phyloP scores from a whole-genome alignment of 257 asterid genomes.

The Jacaranda copaia region DNA sequence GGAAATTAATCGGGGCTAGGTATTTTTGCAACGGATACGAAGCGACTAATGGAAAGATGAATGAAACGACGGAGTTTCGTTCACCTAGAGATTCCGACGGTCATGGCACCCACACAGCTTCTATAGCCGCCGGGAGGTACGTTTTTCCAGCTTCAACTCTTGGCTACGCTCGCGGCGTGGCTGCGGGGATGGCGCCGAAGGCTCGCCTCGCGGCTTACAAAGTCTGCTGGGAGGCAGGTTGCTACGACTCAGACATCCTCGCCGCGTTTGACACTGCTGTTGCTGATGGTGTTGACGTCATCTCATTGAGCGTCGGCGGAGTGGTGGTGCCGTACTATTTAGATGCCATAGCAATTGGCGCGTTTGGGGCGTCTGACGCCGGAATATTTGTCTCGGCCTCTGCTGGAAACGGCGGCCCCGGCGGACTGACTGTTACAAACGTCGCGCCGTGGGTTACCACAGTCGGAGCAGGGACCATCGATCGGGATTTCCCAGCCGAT shows the following conservation, averaged over 20 bases:
- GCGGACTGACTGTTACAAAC: slow-evolving; percentile 79
- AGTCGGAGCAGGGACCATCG: slow-evolving; percentile 88
- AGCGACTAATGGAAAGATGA: slow-evolving; percentile 79
- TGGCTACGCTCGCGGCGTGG: slow-evolving; percentile 90
- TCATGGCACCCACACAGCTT: slow-evolving; percentile 98
- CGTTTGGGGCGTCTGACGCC: slow-evolving; percentile 73
- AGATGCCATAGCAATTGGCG: slow-evolving; percentile 83
- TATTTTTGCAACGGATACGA: slow-evolving; percentile 70
- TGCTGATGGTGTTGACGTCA: slow-evolving; percentile 88
- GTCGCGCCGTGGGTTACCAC: slow-evolving; percentile 95
- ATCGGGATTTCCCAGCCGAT: slow-evolving; percentile 85
- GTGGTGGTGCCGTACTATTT: slow-evolving; percentile 83
- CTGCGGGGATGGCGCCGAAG: slow-evolving; percentile 97
- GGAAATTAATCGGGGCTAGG: slow-evolving; percentile 87
- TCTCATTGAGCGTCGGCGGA: slow-evolving; percentile 87
- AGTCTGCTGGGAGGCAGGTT: slow-evolving; percentile 87
- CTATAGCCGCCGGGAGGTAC: slow-evolving; percentile 91
- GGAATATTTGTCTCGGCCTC: slow-evolving; percentile 88
- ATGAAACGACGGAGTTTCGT: slow-evolving; percentile 67
- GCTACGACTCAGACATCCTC: slow-evolving; percentile 88
- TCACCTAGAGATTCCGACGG: slow-evolving; percentile 92
- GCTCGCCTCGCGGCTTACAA: slow-evolving; percentile 90
- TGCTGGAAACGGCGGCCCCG: slow-evolving; percentile 94
- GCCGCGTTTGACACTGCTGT: slow-evolving; percentile 91
- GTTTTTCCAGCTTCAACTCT: slow-evolving; percentile 81